A percentile compares a stretch with the other conserved stretches of the same genome.
These are phyloP conservation scores for Nidula niveotomentosa DNA, from an alignment of 1,284 basidiomycete species.

Conservation along the genomic window DNA sequence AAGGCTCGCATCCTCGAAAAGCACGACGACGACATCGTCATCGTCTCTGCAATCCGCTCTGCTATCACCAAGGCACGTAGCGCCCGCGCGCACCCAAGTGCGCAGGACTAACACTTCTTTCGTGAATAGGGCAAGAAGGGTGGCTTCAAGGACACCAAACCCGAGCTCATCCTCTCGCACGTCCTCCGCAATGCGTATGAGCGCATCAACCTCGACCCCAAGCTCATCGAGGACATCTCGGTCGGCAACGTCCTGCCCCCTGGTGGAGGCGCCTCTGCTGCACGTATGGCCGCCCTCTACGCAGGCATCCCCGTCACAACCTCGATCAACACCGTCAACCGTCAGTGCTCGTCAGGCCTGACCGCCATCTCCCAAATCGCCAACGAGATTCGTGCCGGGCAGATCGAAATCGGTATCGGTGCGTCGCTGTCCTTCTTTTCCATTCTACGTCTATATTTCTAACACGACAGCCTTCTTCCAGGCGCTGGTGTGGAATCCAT, in stretches of 20 bases:
- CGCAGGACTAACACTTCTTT: constrained; percentile 4
- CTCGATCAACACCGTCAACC: constrained; percentile 79
- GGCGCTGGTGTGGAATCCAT: not conserved
- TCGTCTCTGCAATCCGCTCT: constrained; percentile 86
- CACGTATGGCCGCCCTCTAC: constrained; percentile 77
- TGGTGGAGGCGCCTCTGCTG: not conserved
- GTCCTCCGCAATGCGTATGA: constrained; percentile 77
- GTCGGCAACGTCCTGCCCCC: constrained; percentile 47
- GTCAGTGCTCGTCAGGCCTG: constrained; percentile 83
- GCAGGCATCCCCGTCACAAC: constrained; percentile 80
- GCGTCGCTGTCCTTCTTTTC: not conserved
- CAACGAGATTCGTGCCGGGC: constrained; percentile 71
- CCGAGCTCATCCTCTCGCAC: constrained; percentile 87
- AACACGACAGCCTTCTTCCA: not conserved
- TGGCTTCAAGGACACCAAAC: constrained; percentile 91
- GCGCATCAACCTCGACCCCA: constrained; percentile 71
- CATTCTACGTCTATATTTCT: too few relatives aligned
- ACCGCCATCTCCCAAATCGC: constrained; percentile 84
- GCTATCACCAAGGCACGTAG: constrained; percentile 81
- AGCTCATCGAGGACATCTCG: constrained; percentile 80
- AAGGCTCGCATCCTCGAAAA: constrained; percentile 40
- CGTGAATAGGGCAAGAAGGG: constrained; percentile 76
- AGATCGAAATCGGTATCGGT: constrained; percentile 62
- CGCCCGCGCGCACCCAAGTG: not conserved
- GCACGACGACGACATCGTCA: constrained; percentile 82